Evolutionary conservation across 177 flowering plant genomes (phyloP).

Genomic region (Vitis hybrid): DNA sequence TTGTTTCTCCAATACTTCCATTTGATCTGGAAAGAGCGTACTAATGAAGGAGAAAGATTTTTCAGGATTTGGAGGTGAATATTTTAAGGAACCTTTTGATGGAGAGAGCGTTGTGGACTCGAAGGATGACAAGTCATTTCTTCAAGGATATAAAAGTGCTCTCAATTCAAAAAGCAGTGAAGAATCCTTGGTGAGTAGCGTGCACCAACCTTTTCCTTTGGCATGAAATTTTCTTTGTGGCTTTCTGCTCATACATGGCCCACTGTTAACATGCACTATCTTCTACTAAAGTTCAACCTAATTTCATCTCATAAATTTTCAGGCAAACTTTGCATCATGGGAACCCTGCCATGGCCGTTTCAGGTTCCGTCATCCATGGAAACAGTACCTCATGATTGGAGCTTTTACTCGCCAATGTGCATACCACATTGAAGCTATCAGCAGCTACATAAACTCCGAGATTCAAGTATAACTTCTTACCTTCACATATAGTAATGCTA

Average conservation of each 20-base stretch:
- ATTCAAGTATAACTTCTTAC: slow-evolving; percentile 30
- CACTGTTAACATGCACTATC: background rate
- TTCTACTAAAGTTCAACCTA: background rate
- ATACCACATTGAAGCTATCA: slow-evolving; percentile 64
- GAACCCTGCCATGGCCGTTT: slow-evolving; percentile 76
- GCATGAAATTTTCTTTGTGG: background rate
- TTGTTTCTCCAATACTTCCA: background rate
- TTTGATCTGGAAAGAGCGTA: background rate
- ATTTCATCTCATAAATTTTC: slow-evolving; percentile 9
- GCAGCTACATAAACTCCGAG: slow-evolving; percentile 38
- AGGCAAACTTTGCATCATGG: slow-evolving; percentile 79
- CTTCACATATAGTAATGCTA: background rate
- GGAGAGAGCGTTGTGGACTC: slow-evolving; percentile 12
- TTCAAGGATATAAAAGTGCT: slow-evolving; percentile 54
- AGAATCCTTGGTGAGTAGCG: slow-evolving; percentile 57
- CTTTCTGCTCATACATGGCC: background rate
- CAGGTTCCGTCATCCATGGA: slow-evolving; percentile 74
- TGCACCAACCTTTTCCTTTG: slow-evolving; percentile 2
- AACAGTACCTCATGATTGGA: slow-evolving; percentile 70
- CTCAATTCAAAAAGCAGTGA: slow-evolving; percentile 54
- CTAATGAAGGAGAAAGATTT: background rate
- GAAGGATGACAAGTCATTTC: slow-evolving; percentile 34
- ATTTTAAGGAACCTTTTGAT: slow-evolving; percentile 28
- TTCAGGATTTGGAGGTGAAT: slow-evolving; percentile 69
- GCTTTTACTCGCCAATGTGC: slow-evolving; percentile 63